Evolutionary conservation across 805 yeast species (phyloP), one percentile per base, ranked within the genome.

Genomic region (Saturnispora silvae): DNA sequence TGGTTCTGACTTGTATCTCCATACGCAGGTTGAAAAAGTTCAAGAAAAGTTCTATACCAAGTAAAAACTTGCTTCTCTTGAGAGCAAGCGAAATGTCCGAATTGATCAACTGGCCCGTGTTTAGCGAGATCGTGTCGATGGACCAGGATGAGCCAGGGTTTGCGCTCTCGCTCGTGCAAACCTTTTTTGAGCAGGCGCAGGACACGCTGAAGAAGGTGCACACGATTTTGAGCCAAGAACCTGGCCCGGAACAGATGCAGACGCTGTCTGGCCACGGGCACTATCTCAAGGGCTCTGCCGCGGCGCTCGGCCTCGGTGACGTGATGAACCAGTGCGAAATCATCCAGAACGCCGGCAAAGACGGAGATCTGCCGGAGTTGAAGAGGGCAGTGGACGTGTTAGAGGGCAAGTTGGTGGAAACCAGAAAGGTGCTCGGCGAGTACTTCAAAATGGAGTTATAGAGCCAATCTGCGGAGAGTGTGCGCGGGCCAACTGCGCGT

Each of bases 131-230:
- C 40, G 71, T 87, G 35, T 77, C 83, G 37, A 87, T 92, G 96
- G 98, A 92, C 59, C 96, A 89, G 52, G 97, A 89, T 51, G 95
- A 82, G 53, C 92, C 87, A 41, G 95, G 85, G 6, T 92, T 92
- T 64, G 78, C 89, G 24, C 66, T 75, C 49, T 70, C 81, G 26
- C 65, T 92, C 40, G 79, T 89, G 38, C 72, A 72, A 42, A 86
- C 94, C 23, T 89, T 83, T 57, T 83, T 81, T 40, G 95, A 84
- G 40, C 98, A 92, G 60, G 95, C 94, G 5, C 67, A 68, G 41
- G 79, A 76, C 15, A 89, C 95, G 0, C 82, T 87, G 50, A 63
- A 59, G 27, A 75, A 82, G 44, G 81, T 92, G 54, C 79, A 77
- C 40, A 60, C 60, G 6, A 69, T 73, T n/a, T 52, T 82, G 9